Conservation (phyloP, 331 rosid species). For the Malus hybrid region DNA sequence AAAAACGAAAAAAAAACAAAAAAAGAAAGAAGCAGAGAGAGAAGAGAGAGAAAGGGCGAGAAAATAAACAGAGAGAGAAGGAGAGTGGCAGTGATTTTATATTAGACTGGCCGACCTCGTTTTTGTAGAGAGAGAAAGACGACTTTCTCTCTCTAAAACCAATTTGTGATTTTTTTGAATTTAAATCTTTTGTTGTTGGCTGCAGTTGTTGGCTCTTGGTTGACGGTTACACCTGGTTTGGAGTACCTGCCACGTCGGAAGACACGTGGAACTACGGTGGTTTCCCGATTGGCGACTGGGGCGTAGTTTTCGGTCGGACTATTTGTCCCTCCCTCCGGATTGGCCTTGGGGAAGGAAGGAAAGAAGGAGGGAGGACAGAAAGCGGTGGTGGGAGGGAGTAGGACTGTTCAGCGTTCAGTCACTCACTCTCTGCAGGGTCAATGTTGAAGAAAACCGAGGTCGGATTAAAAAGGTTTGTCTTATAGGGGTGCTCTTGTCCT, state of each 20-base stretch:
- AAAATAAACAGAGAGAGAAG: not conserved
- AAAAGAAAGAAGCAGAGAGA: not conserved
- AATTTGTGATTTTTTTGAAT: not conserved
- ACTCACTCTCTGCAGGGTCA: constrained; percentile 18
- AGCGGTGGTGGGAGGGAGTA: no score
- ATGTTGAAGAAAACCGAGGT: constrained; percentile 28
- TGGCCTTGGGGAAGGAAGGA: not conserved
- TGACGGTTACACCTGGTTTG: constrained; percentile 49
- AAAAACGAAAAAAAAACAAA: not conserved
- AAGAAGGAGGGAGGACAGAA: not conserved
- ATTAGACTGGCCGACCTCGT: constrained; percentile 21
- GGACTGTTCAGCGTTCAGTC: not conserved
- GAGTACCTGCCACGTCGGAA: constrained; percentile 34
- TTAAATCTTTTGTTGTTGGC: constrained; percentile 21
- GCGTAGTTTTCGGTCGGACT: not conserved
- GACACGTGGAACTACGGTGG: constrained; percentile 22
- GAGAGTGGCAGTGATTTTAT: not conserved
- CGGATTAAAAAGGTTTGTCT: constrained; percentile 16
- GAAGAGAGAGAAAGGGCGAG: not conserved
- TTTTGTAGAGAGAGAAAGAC: constrained; percentile 13
- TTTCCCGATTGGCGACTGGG: not conserved
- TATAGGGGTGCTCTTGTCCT: constrained; percentile 34
- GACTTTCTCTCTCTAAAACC: constrained; percentile 4
- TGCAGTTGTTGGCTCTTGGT: constrained; percentile 33
- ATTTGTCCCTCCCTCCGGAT: not conserved